Percentiles rank a stretch among this genome's conserved stretches.
Conservation (phyloP, 2,329 filamentous ascomycete species). For the Monosporascus ibericus region DNA sequence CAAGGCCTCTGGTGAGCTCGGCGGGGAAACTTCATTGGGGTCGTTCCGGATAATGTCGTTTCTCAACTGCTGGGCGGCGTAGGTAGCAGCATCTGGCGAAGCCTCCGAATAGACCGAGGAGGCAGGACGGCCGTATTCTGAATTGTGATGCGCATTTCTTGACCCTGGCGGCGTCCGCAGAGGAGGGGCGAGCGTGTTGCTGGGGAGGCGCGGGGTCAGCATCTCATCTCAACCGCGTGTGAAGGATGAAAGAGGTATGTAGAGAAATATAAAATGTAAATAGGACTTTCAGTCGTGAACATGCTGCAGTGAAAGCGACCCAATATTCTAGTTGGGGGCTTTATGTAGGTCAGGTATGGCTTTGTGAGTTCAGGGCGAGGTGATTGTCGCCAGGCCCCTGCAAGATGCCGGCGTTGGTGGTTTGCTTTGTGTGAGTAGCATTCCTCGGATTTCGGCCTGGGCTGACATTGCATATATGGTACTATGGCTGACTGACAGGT, state of each 20-base stretch:
- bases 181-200: conserved; percentile 24
- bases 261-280: conserved; percentile 2
- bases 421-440: too few species aligned
- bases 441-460: not conserved
- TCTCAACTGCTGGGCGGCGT: conserved; percentile 24
- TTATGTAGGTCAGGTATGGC: not conserved
- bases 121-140: conserved; percentile 37
- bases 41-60: conserved; percentile 13
- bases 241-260: not conserved
- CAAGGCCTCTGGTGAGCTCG: conserved; percentile 48
- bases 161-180: conserved; percentile 29
- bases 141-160: conserved; percentile 24
- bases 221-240: conserved; percentile 9
- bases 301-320: not conserved
- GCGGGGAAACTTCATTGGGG: conserved; percentile 44
- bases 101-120: conserved; percentile 59
- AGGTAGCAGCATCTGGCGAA: conserved; percentile 33
- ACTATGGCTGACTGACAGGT: too few species aligned
- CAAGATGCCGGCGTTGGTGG: not conserved
- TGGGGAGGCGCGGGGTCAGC: conserved; percentile 19
- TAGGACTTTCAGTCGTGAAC: not conserved
- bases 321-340: not conserved
- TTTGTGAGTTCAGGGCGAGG: not conserved
- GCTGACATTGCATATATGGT: too few species aligned
- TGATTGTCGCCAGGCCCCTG: not conserved